Conservation (phyloP, 129 eudicot species). For the Lactuca sativa region DNA sequence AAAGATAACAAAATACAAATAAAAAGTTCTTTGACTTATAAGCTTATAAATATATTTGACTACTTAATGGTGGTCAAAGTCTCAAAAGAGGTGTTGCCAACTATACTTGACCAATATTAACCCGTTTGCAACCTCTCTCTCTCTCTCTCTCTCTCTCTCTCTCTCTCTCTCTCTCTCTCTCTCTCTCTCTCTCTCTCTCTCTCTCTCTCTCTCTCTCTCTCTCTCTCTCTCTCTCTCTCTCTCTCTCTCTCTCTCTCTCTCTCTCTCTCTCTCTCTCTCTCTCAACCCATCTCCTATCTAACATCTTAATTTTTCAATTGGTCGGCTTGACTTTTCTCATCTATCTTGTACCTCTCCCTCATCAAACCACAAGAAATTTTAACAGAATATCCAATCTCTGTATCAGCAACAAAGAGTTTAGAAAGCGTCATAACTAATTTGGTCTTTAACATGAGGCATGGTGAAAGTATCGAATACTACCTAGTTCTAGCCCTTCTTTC, state of each 20-base stretch:
- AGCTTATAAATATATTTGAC: background rate
- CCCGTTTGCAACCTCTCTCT: slow-evolving; percentile 9
- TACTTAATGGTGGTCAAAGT: background rate
- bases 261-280: too few species aligned
- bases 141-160: slow-evolving; percentile 16
- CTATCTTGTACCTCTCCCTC: slow-evolving; percentile 8
- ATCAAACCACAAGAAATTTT: slow-evolving; percentile 2
- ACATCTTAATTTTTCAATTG: slow-evolving; percentile 28
- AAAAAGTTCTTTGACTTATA: too few species aligned
- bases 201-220: too few species aligned
- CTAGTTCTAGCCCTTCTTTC: slow-evolving; percentile 48
- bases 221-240: too few species aligned
- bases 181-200: too few species aligned
- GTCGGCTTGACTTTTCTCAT: slow-evolving; percentile 41
- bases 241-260: too few species aligned
- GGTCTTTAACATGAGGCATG: slow-evolving; percentile 42
- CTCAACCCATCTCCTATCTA: slow-evolving; percentile 23
- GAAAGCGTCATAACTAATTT: background rate
- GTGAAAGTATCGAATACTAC: slow-evolving; percentile 37
- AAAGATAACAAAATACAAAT: too few species aligned
- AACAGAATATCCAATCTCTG: background rate
- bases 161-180: background rate
- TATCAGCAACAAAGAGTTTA: background rate
- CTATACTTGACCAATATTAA: background rate
- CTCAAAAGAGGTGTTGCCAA: background rate